Evolutionary conservation across 495 filamentous ascomycete species (phyloP).

Genomic region (Neurospora sp.): DNA sequence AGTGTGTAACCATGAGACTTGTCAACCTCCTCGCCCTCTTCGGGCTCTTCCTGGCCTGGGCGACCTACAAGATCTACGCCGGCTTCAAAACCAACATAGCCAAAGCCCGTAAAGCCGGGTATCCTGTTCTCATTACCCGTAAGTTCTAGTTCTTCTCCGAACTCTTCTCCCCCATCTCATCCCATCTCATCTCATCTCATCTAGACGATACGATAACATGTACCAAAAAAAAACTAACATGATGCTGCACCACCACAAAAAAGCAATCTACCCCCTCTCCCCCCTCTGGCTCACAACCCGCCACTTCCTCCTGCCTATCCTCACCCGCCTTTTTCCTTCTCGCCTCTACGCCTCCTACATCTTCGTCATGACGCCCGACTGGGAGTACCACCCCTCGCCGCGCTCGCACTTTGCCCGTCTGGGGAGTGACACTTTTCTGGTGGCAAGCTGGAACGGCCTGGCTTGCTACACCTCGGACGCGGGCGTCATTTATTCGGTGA

Average conservation of each 20-base stretch:
- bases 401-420: conserved; percentile 28
- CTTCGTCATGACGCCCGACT: conserved; percentile 23
- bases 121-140: conserved; percentile 39
- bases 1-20: neutral
- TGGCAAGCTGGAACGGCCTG: conserved; percentile 39
- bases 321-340: conserved; percentile 36
- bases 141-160: conserved; percentile 12
- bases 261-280: conserved; percentile 28
- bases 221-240: neutral
- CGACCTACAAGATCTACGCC: conserved; percentile 13
- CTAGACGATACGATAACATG: neutral
- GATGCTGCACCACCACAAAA: too few species aligned
- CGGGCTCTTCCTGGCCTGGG: conserved; percentile 3
- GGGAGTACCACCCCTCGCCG: conserved; percentile 21
- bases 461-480: conserved; percentile 44
- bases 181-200: neutral
- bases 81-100: conserved; percentile 31
- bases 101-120: conserved; percentile 32
- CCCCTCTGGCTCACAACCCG: conserved; percentile 41
- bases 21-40: conserved; percentile 5
- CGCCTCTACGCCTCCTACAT: conserved; percentile 27
- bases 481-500: conserved; percentile 50
- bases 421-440: conserved; percentile 38
- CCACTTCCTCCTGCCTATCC: conserved; percentile 37
- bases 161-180: neutral